These are phyloP conservation scores for Dysphania ambrosioides DNA, from an alignment of 148 eudicot genomes.

Conservation along the genomic window DNA sequence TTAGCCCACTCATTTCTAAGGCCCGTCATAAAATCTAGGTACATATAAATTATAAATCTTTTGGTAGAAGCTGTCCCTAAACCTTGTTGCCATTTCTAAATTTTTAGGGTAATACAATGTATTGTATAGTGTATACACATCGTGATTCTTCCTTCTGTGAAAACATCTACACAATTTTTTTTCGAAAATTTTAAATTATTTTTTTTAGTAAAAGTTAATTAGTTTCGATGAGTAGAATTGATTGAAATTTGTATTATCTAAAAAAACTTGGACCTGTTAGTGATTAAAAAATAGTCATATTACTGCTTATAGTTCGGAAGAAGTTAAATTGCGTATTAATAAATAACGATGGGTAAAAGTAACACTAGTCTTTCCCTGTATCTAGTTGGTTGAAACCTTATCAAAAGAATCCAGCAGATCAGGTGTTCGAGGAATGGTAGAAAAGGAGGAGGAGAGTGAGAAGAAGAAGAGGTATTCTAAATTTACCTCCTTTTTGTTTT, in stretches of 20 bases:
- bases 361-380: conserved; percentile 7
- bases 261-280: too few relatives aligned
- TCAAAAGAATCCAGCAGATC: not conserved
- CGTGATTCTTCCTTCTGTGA: too few relatives aligned
- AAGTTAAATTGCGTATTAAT: too few relatives aligned
- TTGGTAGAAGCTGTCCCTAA: not conserved
- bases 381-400: not conserved
- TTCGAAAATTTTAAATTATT: too few relatives aligned
- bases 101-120: not conserved
- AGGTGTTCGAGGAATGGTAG: conserved; percentile 12
- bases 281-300: not conserved
- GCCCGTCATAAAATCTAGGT: not conserved
- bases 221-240: too few relatives aligned
- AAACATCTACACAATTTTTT: too few relatives aligned
- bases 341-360: too few relatives aligned
- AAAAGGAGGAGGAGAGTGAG: not conserved
- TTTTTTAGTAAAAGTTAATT: too few relatives aligned
- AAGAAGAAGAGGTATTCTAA: conserved; percentile 13
- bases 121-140: too few relatives aligned
- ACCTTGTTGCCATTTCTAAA: not conserved
- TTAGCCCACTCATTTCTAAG: not conserved
- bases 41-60: not conserved
- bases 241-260: too few relatives aligned
- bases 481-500: not conserved
- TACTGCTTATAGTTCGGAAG: too few relatives aligned